Base-by-base conservation (phyloP, 202 grass and related monocot species). In the Setaria italica region DNA sequence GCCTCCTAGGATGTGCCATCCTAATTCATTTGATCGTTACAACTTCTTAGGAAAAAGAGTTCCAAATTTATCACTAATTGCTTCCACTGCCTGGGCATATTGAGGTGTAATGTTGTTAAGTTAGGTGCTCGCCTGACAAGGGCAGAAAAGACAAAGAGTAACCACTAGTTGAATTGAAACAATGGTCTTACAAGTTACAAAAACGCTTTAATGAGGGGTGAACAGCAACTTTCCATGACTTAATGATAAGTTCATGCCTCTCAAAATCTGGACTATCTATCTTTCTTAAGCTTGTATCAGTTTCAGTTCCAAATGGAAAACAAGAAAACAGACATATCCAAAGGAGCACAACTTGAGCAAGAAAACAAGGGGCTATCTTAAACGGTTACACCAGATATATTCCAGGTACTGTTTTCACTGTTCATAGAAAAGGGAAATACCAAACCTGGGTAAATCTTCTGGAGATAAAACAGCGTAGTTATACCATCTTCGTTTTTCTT, bases 401-500 rank as follows among this genome's bases (percentile, higher is more conserved):
- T 51, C 35, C 11, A 57, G n/a, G 60, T 42, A 80, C 20, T 75
- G 10, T 32, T 75, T 67, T 57, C n/a, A 74, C 17, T 48, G 13
- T 47, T 77, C 58, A 85, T 11, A 33, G 25, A 25, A 51, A 15
- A 72, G n/a, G 51, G 51, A 47, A 80, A 88, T 77, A 57, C 73
- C 67, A 81, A 49, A 97, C 95, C 95, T 90, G 95, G 95, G 88
- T 90, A 97, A 78, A 97, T 97, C 73, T 97, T 95, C 74, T 97
- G 95, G 62, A 97, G 95, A 89, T 97, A 97, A 80, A 97, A 97
- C 33, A 97, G 76, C 71, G 81, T 90, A 76, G 85, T 93, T 95
- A 97, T 95, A 53, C 91, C 95, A 92, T 97, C 92, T 87, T 97
- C 95, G 47, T 97, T 97, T 89, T 87, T 95, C 69, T 90, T 90